These are phyloP conservation scores for Trypanosoma vivax DNA, from an alignment of 208 protist genomes.

Conservation along the genomic window DNA sequence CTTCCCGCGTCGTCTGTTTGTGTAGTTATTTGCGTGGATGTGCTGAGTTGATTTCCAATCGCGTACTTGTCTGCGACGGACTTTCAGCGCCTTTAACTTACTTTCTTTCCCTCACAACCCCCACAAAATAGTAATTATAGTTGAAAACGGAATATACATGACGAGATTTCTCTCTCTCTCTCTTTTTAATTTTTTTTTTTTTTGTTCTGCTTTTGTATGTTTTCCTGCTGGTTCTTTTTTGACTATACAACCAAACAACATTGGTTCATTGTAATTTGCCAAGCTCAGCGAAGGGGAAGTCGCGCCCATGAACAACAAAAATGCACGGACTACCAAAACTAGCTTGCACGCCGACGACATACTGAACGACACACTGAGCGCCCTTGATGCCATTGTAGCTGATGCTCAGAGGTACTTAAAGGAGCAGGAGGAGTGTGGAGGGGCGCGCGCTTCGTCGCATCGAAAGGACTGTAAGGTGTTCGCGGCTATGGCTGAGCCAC, in stretches of 20 bases:
- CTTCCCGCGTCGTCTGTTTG: too few relatives aligned
- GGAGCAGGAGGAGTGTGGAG: conserved; percentile 13
- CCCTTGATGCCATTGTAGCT: conserved; percentile 41
- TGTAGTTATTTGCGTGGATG: too few relatives aligned
- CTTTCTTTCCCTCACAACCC: too few relatives aligned
- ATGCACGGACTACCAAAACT: not conserved
- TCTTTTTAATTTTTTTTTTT: conserved; percentile 5
- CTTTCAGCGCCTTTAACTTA: too few relatives aligned
- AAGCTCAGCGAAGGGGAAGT: too few relatives aligned
- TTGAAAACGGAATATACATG: not conserved
- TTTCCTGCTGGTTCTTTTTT: not conserved
- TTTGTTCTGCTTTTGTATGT: conserved; percentile 10
- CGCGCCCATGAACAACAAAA: conserved; percentile 7
- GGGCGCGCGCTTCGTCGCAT: not conserved
- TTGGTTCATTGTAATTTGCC: too few relatives aligned
- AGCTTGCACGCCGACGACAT: conserved; percentile 5
- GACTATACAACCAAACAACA: not conserved
- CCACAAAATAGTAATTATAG: not conserved
- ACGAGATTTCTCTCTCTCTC: not conserved
- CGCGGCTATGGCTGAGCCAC: conserved; percentile 37
- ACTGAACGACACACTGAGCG: conserved; percentile 23
- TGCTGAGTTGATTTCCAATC: too few relatives aligned
- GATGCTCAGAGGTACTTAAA: conserved; percentile 39
- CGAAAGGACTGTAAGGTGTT: conserved; percentile 21
- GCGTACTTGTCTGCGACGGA: too few relatives aligned